These are phyloP conservation scores for Penicillium sp. DNA, from an alignment of 2,329 filamentous ascomycete species.

Conservation along the genomic window DNA sequence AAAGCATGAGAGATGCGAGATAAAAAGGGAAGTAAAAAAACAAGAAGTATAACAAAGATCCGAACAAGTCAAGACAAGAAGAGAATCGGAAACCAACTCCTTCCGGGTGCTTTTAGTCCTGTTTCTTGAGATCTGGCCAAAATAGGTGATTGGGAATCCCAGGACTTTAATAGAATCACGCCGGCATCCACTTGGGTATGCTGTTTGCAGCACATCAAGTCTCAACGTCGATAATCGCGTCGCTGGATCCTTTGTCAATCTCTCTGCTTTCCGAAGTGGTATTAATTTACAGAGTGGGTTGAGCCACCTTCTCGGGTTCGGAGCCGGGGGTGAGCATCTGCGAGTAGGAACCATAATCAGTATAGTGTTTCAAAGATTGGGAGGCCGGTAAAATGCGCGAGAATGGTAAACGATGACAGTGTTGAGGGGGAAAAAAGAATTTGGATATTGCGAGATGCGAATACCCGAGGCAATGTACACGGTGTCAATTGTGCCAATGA, in stretches of 20 bases:
- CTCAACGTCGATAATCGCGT: conserved; percentile 7
- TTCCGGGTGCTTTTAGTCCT: neutral
- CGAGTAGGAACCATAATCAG: conserved; percentile 13
- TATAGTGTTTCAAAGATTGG: neutral
- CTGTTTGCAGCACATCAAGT: conserved; percentile 1
- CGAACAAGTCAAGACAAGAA: neutral
- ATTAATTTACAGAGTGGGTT: conserved; percentile 40
- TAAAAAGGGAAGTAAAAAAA: conserved; percentile 13
- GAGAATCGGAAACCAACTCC: neutral
- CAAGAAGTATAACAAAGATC: conserved; percentile 4
- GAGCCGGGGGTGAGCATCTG: conserved; percentile 45
- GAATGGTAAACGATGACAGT: neutral
- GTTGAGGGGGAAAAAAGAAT: neutral
- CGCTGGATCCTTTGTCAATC: conserved; percentile 17
- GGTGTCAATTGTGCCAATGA: neutral
- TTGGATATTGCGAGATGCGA: neutral
- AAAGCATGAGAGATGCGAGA: conserved; percentile 26
- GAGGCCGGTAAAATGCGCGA: neutral
- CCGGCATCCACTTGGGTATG: neutral
- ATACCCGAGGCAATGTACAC: conserved; percentile 6
- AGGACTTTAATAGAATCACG: neutral
- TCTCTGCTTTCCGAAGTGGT: conserved; percentile 18
- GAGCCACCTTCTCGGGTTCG: conserved; percentile 28
- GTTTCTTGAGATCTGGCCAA: neutral
- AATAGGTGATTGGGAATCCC: neutral